These are phyloP conservation scores for Cinnamomum chago DNA, from an alignment of 164 flowering plant genomes.

Conservation along the genomic window DNA sequence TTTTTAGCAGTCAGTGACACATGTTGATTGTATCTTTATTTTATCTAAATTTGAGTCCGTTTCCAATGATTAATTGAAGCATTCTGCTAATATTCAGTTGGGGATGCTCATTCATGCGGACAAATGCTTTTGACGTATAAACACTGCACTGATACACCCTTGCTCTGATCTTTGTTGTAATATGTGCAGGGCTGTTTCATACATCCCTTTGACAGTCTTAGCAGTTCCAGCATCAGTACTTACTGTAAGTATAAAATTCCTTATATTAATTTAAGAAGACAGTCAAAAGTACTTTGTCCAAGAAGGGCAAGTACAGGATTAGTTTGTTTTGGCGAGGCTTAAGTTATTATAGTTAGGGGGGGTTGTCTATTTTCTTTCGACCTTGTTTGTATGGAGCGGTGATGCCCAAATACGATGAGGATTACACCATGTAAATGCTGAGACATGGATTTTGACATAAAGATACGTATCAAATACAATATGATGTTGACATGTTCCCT, in stretches of 20 bases:
- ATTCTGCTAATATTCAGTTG: not conserved
- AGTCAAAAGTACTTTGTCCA: not conserved
- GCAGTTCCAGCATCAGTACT: conserved; percentile 48
- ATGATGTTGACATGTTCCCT: no score
- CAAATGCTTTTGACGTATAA: conserved; percentile 16
- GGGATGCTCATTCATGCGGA: not conserved
- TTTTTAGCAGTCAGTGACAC: not conserved
- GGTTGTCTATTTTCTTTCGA: no score
- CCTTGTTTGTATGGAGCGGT: no score
- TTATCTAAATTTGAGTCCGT: not conserved
- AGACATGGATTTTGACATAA: no score
- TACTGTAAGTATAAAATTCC: conserved; percentile 28
- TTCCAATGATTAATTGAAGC: not conserved
- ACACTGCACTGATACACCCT: not conserved
- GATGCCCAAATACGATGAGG: no score
- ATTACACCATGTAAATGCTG: no score
- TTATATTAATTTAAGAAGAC: not conserved
- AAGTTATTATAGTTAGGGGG: no score
- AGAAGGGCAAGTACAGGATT: not conserved
- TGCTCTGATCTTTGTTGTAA: not conserved
- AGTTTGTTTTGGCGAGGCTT: no score
- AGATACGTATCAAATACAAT: no score
- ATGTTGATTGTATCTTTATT: not conserved
- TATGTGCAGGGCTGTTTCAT: conserved; percentile 35
- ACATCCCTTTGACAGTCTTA: conserved; percentile 39